A percentile compares a stretch with the other conserved stretches of the same genome.
Conservation (phyloP, 768 basidiomycete species). For the Calocybe cyanea region DNA sequence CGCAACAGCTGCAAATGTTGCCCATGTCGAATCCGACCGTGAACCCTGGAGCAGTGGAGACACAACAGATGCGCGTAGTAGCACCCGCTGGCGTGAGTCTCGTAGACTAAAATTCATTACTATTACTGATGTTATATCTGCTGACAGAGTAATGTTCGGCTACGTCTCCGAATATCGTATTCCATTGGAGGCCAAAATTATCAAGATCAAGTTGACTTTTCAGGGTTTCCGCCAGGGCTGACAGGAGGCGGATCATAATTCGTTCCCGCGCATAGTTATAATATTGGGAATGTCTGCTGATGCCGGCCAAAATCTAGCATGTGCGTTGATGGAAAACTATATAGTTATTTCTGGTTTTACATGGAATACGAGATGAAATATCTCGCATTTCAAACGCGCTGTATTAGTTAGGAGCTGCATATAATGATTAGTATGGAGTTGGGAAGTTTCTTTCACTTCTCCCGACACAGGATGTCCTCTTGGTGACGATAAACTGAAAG, state of each 20-base stretch:
- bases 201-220: constrained; percentile 94
- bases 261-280: no score
- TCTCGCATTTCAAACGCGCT: no score
- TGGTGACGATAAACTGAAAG: no score
- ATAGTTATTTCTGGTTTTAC: no score
- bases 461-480: no score
- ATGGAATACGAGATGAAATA: no score
- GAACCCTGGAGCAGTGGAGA: constrained; percentile 75
- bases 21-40: constrained; percentile 91
- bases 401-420: no score
- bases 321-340: no score
- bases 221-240: constrained; percentile 78
- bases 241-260: constrained; percentile 45
- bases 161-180: constrained; percentile 84
- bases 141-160: constrained; percentile 69
- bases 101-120: neutral
- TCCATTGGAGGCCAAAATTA: constrained; percentile 60
- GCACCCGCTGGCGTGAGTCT: constrained; percentile 80
- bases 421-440: no score
- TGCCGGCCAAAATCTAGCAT: no score
- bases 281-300: no score
- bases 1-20: constrained; percentile 96
- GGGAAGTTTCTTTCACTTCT: no score
- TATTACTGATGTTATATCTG: constrained; percentile 10
- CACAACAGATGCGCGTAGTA: constrained; percentile 91